Percentiles rank a stretch among this genome's conserved stretches.
phyloP scores from a whole-genome alignment of 495 filamentous ascomycete species.

The Neurospora sp. region DNA sequence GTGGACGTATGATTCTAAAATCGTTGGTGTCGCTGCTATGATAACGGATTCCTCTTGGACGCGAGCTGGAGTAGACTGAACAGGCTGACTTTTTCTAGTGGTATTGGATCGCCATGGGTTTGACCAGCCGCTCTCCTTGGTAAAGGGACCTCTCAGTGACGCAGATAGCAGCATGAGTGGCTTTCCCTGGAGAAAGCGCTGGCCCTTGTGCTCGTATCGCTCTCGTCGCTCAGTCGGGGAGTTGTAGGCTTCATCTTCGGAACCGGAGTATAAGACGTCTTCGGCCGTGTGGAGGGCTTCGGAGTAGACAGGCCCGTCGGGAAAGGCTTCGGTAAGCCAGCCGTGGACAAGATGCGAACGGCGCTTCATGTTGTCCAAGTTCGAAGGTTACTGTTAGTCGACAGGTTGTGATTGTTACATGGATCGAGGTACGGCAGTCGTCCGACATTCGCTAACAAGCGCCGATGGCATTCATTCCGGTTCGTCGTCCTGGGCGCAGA shows the following conservation, averaged over 20 bases:
- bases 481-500: not conserved
- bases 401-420: not conserved
- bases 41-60: not conserved
- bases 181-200: conserved; percentile 48
- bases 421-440: not conserved
- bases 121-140: conserved; percentile 42
- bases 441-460: not conserved
- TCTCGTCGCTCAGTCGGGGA: conserved; percentile 40
- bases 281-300: conserved; percentile 27
- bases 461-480: not conserved
- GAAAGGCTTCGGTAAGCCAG: conserved; percentile 13
- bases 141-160: conserved; percentile 52
- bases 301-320: conserved; percentile 33
- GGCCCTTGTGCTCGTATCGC: conserved; percentile 49
- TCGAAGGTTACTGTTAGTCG: not conserved
- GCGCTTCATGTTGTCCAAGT: not conserved
- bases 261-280: conserved; percentile 39
- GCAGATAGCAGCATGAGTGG: conserved; percentile 52
- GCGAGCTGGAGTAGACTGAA: not conserved
- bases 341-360: not conserved
- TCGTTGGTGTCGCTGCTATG: conserved; percentile 1
- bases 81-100: not conserved
- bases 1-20: not conserved
- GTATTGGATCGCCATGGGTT: conserved; percentile 49
- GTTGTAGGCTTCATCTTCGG: conserved; percentile 47